Conservation (phyloP, 202 grass and related monocot genomes). For the Cymbopogon flexuosus region DNA sequence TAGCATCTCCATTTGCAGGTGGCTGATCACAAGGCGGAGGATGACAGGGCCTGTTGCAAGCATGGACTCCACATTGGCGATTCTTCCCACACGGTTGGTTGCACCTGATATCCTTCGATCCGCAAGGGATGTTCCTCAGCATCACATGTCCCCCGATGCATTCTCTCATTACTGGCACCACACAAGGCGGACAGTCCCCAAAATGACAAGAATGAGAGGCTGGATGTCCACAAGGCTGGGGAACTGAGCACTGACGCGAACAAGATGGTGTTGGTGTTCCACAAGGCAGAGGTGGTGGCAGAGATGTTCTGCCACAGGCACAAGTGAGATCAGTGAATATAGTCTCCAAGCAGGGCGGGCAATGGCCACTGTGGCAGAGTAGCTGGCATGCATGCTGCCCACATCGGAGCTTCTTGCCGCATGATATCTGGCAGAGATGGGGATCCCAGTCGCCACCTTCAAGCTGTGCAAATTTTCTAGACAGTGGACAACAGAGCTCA, state of each 20-base stretch:
- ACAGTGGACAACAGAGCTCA: conserved; percentile 76
- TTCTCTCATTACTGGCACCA: conserved; percentile 67
- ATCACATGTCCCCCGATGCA: conserved; percentile 90
- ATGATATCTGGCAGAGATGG: conserved; percentile 77
- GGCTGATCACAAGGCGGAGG: conserved; percentile 68
- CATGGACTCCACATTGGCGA: conserved; percentile 87
- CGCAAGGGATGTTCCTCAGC: conserved; percentile 89
- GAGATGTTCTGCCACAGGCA: conserved; percentile 85
- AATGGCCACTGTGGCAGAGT: conserved; percentile 85
- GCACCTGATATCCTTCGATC: conserved; percentile 93
- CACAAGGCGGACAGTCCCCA: conserved; percentile 75
- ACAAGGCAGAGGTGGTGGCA: conserved; percentile 72
- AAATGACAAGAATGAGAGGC: conserved; percentile 89
- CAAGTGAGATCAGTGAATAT: conserved; percentile 83
- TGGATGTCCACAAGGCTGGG: conserved; percentile 66
- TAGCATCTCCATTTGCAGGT: conserved; percentile 44
- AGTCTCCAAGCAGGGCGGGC: conserved; percentile 73
- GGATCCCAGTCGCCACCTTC: conserved; percentile 52
- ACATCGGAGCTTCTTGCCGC: conserved; percentile 83
- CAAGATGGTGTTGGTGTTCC: conserved; percentile 84
- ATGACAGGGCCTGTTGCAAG: conserved; percentile 69
- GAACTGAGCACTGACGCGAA: conserved; percentile 56
- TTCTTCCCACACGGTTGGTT: conserved; percentile 95
- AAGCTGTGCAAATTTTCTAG: conserved; percentile 31
- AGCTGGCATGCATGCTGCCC: conserved; percentile 76